Evolutionary conservation across 2,329 filamentous ascomycete genomes (phyloP).

Genomic region (Gremmenia infestans): DNA sequence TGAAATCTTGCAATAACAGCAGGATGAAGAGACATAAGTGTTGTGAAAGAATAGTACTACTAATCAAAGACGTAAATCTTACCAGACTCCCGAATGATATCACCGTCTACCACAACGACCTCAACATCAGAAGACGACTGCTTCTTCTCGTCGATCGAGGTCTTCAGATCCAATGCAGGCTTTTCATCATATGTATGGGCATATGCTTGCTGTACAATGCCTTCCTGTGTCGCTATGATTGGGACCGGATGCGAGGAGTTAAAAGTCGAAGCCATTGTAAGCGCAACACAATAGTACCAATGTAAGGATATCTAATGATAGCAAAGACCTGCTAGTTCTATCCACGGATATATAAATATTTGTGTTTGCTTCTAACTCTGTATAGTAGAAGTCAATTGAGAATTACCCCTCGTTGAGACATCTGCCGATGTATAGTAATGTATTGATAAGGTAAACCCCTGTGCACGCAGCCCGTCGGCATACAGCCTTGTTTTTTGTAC

Average conservation of each 20-base stretch:
- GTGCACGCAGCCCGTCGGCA: too few species aligned
- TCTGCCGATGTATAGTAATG: too few species aligned
- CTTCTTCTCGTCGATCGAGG: constrained; percentile 4
- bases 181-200: constrained; percentile 1
- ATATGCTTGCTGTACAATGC: constrained; percentile 3
- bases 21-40: too few species aligned
- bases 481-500: too few species aligned
- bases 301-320: too few species aligned
- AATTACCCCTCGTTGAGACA: too few species aligned
- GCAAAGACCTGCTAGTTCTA: too few species aligned
- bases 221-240: background rate
- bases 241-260: background rate
- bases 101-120: constrained; percentile 6
- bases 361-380: too few species aligned
- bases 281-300: background rate
- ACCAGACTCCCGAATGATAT: constrained; percentile 13
- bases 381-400: too few species aligned
- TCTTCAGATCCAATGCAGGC: background rate
- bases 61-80: background rate
- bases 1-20: too few species aligned
- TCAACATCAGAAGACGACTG: constrained; percentile 6
- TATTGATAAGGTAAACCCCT: too few species aligned
- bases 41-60: background rate
- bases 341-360: too few species aligned
- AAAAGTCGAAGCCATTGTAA: background rate